These are phyloP conservation scores for Salvia splendens DNA, from an alignment of 257 asterid genomes.

Conservation along the genomic window DNA sequence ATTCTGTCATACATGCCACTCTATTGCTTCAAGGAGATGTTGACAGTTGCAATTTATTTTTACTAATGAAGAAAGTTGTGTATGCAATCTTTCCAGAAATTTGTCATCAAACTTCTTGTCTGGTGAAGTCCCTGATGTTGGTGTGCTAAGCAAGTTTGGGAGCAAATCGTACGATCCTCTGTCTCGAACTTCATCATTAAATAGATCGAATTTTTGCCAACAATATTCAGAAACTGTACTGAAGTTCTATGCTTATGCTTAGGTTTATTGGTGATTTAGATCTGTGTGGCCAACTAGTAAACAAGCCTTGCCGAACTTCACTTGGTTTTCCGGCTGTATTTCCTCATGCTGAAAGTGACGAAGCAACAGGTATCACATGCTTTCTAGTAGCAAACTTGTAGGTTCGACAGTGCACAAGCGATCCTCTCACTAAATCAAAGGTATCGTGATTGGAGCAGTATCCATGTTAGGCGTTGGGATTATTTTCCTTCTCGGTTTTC, in stretches of 20 bases:
- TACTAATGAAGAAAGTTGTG: not conserved
- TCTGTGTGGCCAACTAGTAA: conserved; percentile 94
- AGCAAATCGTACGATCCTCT: conserved; percentile 65
- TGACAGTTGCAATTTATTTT: not conserved
- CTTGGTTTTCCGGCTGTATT: conserved; percentile 95
- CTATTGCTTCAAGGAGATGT: not conserved
- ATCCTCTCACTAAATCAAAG: conserved; percentile 75
- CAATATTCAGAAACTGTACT: conserved; percentile 35
- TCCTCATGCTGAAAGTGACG: conserved; percentile 88
- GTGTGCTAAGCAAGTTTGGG: conserved; percentile 81
- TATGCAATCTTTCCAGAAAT: conserved; percentile 49
- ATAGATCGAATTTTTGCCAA: not conserved
- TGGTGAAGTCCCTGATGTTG: conserved; percentile 94
- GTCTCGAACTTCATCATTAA: not conserved
- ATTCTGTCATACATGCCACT: not conserved
- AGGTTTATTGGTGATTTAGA: conserved; percentile 95
- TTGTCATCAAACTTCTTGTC: conserved; percentile 88
- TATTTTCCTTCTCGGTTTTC: conserved; percentile 61
- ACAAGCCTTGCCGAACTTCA: conserved; percentile 89
- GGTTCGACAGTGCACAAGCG: conserved; percentile 57
- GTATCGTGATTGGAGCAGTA: conserved; percentile 77
- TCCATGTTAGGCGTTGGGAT: conserved; percentile 65
- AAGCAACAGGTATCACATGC: conserved; percentile 62
- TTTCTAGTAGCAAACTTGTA: not conserved
- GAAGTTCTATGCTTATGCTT: conserved; percentile 41